Base-by-base conservation (phyloP, 345 rosid genomes). In the Nasturtium officinale region DNA sequence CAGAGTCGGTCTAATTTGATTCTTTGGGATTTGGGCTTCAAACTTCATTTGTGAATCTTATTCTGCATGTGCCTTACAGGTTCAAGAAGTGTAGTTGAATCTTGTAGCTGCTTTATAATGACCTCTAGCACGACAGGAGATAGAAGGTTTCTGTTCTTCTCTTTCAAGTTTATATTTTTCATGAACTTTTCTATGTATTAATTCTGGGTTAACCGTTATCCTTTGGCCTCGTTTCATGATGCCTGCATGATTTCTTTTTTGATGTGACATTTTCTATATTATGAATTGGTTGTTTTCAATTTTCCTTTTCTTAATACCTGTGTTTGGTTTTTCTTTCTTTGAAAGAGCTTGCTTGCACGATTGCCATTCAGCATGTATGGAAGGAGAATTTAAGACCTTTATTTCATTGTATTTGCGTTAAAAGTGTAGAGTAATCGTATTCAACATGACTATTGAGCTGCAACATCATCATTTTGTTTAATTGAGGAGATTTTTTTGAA, bases 111-210 rank as follows among this genome's bases (percentile, higher is more conserved):
- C 60, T 26, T 47, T 54, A 58, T 77, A 56, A 77, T 77, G 80
- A 48, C 71, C 76, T 70, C 80, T 38, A 64, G 55, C 55, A 64
- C 79, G 13, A 56, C 79, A 37, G 79, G 79, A 62, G 79, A 76
- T 69, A 71, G 79, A 37, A 76, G 79, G 79, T 76, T 62, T 37
- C 45, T 69, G 0, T 63, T 56, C 20, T 55, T 35, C 47, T 16
- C 66, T 57, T 16, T 43, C 10, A 8, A 21, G 5, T 30, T 43
- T 26, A 11, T 48, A 12, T 65, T 35, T 65, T 3, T 47, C 57
- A 11, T 64, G 29, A 32, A 16, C 37, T 13, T 47, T 47, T 17
- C 5, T 46, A 8, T 55, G 18, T 43, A 63, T 52, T n/a, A 1
- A 20, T 61, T 15, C 45, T 52, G 13, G 45, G 25, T 40, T 62